A percentile compares a stretch with the other conserved stretches of the same genome.
Conservation (phyloP, 1,284 basidiomycete species). For the Heterobasidion irregulare region DNA sequence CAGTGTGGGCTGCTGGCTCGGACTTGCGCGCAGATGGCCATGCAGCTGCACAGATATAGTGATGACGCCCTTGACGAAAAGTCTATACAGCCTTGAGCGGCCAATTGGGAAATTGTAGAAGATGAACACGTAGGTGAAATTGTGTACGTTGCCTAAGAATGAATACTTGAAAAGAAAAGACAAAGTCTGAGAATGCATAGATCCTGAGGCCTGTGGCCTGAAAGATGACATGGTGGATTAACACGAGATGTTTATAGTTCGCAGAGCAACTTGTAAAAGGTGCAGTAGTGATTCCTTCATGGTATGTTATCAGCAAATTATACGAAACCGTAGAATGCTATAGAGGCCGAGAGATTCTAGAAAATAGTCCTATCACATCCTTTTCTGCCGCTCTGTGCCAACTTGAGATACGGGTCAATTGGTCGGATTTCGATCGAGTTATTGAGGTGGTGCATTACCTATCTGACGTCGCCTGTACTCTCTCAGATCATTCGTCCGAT, state of each 20-base stretch:
- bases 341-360: no score
- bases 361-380: conserved; percentile 40
- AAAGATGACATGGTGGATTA: no score
- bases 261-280: no score
- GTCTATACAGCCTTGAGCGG: not conserved
- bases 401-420: conserved; percentile 26
- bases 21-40: conserved; percentile 86
- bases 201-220: no score
- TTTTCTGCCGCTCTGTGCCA: conserved; percentile 61
- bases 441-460: conserved; percentile 24
- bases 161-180: no score
- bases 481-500: conserved; percentile 74
- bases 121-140: no score
- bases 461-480: conserved; percentile 74
- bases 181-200: no score
- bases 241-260: no score
- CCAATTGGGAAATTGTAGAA: not conserved
- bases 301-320: no score
- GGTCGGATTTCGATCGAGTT: conserved; percentile 2
- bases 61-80: not conserved
- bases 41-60: conserved; percentile 79
- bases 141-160: no score
- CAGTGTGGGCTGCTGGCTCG: conserved; percentile 84
- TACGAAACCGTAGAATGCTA: no score
- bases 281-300: no score